These are phyloP conservation scores for Chlamydomonas sp. DNA, from an alignment of 139 green algal genomes.

Conservation along the genomic window DNA sequence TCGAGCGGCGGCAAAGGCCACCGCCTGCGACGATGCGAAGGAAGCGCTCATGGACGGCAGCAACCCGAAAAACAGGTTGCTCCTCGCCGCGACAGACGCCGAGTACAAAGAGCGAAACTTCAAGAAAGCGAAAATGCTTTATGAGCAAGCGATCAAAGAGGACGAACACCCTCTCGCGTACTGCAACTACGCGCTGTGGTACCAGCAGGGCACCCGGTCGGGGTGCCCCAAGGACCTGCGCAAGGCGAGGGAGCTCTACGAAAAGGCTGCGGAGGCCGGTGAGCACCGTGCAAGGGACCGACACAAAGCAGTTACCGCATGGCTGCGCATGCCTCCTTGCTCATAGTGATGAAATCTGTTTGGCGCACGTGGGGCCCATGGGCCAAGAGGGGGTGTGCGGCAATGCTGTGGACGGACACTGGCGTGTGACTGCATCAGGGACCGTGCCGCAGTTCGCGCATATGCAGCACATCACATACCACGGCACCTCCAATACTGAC, in stretches of 20 bases:
- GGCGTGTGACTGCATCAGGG: too few relatives aligned
- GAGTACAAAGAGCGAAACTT: not conserved
- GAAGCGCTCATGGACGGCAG: not conserved
- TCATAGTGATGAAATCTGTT: too few relatives aligned
- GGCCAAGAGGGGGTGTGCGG: too few relatives aligned
- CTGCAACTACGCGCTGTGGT: conserved; percentile 4
- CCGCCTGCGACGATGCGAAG: not conserved
- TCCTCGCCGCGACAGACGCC: not conserved
- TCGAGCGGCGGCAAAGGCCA: not conserved
- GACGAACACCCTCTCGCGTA: not conserved
- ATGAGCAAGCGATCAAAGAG: not conserved
- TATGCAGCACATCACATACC: too few relatives aligned
- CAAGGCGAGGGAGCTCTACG: not conserved
- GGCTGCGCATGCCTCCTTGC: not conserved
- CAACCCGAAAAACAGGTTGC: not conserved
- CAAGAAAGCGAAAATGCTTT: not conserved
- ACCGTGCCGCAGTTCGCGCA: too few relatives aligned
- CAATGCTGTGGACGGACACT: too few relatives aligned
- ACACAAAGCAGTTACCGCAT: not conserved
- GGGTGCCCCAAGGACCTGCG: not conserved
- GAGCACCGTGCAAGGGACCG: not conserved
- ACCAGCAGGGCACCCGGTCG: not conserved
- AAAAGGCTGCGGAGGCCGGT: not conserved
- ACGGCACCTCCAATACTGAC: too few relatives aligned
- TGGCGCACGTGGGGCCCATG: too few relatives aligned